Evolutionary conservation across 73 alveolate species (phyloP).

Genomic region (Paramecium bursaria): DNA sequence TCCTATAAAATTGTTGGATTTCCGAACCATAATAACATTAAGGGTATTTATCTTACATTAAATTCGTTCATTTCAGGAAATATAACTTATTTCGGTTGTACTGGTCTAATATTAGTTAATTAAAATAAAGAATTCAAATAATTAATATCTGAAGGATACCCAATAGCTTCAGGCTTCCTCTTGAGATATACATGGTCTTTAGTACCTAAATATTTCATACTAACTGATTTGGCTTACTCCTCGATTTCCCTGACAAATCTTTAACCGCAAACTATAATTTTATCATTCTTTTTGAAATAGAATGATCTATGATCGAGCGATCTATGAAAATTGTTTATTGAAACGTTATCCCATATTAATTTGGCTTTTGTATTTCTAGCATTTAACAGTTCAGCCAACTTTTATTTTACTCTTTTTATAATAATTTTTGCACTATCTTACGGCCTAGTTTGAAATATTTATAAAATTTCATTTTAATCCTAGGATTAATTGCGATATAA

Average conservation of each 20-base stretch:
- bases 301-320: slow-evolving; percentile 75
- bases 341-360: slow-evolving; percentile 68
- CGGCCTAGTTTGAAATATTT: slow-evolving; percentile 64
- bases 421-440: slow-evolving; percentile 61
- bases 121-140: slow-evolving; percentile 15
- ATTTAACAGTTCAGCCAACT: slow-evolving; percentile 48
- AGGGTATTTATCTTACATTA: not conserved
- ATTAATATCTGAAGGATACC: not conserved
- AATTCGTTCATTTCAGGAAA: not conserved
- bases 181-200: slow-evolving; percentile 28
- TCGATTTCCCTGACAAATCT: slow-evolving; percentile 57
- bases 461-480: slow-evolving; percentile 64
- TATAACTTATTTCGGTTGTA: slow-evolving; percentile 24
- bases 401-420: slow-evolving; percentile 62
- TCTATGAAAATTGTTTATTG: slow-evolving; percentile 69
- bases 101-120: slow-evolving; percentile 36
- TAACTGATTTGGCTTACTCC: slow-evolving; percentile 41
- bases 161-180: slow-evolving; percentile 6
- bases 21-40: slow-evolving; percentile 26
- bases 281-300: slow-evolving; percentile 73
- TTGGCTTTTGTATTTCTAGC: slow-evolving; percentile 64
- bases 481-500: slow-evolving; percentile 52
- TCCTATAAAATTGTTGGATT: slow-evolving; percentile 39
- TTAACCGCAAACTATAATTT: slow-evolving; percentile 28
- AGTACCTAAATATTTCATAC: slow-evolving; percentile 29